Conservation (phyloP, 2,329 filamentous ascomycete species). For the Colletotrichum liriopes region DNA sequence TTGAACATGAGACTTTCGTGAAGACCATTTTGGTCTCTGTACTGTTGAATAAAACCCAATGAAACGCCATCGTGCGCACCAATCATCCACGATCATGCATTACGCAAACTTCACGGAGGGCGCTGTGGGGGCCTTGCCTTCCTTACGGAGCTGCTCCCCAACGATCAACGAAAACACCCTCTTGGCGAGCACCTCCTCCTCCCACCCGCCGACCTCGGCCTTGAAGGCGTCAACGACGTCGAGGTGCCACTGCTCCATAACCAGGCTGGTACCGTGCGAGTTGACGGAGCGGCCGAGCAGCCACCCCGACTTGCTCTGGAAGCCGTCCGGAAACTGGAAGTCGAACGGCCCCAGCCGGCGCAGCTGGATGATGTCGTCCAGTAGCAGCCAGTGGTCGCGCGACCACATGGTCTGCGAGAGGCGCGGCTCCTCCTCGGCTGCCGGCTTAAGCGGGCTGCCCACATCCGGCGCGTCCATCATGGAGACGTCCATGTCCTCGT, state of each 20-base stretch:
- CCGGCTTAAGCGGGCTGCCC: constrained; percentile 7
- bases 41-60: constrained; percentile 45
- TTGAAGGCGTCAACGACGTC: constrained; percentile 71
- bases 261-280: constrained; percentile 62
- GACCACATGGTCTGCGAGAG: constrained; percentile 65
- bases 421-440: constrained; percentile 10
- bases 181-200: constrained; percentile 64
- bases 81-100: constrained; percentile 1
- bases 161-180: constrained; percentile 69
- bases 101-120: constrained; percentile 34
- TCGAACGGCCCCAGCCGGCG: constrained; percentile 59
- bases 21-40: constrained; percentile 37
- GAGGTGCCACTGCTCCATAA: constrained; percentile 70
- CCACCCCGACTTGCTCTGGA: constrained; percentile 50
- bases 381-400: constrained; percentile 67
- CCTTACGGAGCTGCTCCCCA: constrained; percentile 61
- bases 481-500: constrained; percentile 31
- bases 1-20: constrained; percentile 25
- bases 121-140: constrained; percentile 22
- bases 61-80: constrained; percentile 13
- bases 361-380: constrained; percentile 67
- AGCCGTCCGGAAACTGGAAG: constrained; percentile 51
- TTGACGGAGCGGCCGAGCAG: constrained; percentile 66
- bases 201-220: constrained; percentile 64
- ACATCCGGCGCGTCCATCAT: constrained; percentile 34